Evolutionary conservation across 2,329 filamentous ascomycete genomes (phyloP).

Genomic region (Fusarium floridanum): DNA sequence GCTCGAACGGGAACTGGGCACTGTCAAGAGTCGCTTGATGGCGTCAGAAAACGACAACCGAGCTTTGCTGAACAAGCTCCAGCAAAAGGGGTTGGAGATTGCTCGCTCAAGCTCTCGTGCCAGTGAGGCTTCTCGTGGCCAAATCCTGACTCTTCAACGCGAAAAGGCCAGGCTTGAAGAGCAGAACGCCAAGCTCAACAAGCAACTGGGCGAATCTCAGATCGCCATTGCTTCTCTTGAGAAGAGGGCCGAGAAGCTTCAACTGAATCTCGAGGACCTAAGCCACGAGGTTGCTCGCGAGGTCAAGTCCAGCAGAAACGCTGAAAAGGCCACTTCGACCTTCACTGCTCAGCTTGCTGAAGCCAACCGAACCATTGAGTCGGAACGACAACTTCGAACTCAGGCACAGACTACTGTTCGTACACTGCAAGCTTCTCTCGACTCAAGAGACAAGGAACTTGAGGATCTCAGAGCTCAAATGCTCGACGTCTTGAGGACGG

Average conservation of each 20-base stretch:
- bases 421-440: slow-evolving; percentile 82
- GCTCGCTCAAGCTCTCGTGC: slow-evolving; percentile 89
- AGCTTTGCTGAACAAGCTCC: slow-evolving; percentile 93
- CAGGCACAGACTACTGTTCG: slow-evolving; percentile 90
- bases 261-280: slow-evolving; percentile 88
- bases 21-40: slow-evolving; percentile 87
- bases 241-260: slow-evolving; percentile 94
- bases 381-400: slow-evolving; percentile 84
- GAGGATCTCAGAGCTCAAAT: slow-evolving; percentile 84
- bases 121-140: slow-evolving; percentile 83
- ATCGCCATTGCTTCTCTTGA: slow-evolving; percentile 85
- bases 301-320: slow-evolving; percentile 88
- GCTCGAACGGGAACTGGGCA: slow-evolving; percentile 89
- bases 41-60: slow-evolving; percentile 98
- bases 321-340: slow-evolving; percentile 87
- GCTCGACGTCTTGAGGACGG: slow-evolving; percentile 84
- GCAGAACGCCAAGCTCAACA: slow-evolving; percentile 82
- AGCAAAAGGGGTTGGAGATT: slow-evolving; percentile 97
- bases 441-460: slow-evolving; percentile 84
- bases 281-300: slow-evolving; percentile 93
- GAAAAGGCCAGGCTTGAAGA: slow-evolving; percentile 89
- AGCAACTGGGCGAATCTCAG: slow-evolving; percentile 88
- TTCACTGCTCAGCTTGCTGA: slow-evolving; percentile 88
- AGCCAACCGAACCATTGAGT: slow-evolving; percentile 88
- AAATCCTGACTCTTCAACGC: slow-evolving; percentile 80